Percentiles rank a stretch among this genome's conserved stretches.
phyloP scores from a whole-genome alignment of 352 stramenopile genomes.

The Elongisporangium undulatum region DNA sequence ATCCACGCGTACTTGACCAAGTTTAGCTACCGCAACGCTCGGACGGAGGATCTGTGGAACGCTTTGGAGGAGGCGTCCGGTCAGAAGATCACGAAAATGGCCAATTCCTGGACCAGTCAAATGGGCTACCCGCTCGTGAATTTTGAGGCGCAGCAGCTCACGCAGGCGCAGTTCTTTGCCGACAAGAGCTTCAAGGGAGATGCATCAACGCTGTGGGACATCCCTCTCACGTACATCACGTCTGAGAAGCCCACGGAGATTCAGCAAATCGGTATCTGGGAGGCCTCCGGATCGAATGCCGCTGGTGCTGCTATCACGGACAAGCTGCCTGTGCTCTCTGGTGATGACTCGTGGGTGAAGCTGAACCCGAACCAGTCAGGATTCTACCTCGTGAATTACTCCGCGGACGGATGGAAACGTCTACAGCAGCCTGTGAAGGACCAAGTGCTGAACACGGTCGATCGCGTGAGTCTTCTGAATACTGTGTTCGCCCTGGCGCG shows the following conservation, averaged over 20 bases:
- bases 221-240: conserved; percentile 77
- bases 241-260: conserved; percentile 39
- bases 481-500: conserved; percentile 92
- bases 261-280: conserved; percentile 63
- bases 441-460: conserved; percentile 59
- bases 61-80: conserved; percentile 89
- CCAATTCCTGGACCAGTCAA: conserved; percentile 92
- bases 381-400: conserved; percentile 94
- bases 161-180: conserved; percentile 92
- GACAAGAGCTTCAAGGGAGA: conserved; percentile 73
- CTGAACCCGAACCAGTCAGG: conserved; percentile 95
- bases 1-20: conserved; percentile 93
- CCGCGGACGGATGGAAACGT: conserved; percentile 74
- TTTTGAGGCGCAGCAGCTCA: conserved; percentile 61
- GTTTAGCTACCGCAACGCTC: conserved; percentile 93
- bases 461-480: conserved; percentile 92
- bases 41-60: conserved; percentile 95
- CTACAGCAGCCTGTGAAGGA: conserved; percentile 64
- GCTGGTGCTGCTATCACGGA: conserved; percentile 40
- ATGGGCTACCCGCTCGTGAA: conserved; percentile 92
- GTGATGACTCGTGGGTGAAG: conserved; percentile 88
- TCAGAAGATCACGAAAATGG: conserved; percentile 90
- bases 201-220: conserved; percentile 51
- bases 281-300: conserved; percentile 17
- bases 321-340: conserved; percentile 20